Evolutionary conservation across 176 grass and related monocot species (phyloP).

Genomic region (Canna indica): DNA sequence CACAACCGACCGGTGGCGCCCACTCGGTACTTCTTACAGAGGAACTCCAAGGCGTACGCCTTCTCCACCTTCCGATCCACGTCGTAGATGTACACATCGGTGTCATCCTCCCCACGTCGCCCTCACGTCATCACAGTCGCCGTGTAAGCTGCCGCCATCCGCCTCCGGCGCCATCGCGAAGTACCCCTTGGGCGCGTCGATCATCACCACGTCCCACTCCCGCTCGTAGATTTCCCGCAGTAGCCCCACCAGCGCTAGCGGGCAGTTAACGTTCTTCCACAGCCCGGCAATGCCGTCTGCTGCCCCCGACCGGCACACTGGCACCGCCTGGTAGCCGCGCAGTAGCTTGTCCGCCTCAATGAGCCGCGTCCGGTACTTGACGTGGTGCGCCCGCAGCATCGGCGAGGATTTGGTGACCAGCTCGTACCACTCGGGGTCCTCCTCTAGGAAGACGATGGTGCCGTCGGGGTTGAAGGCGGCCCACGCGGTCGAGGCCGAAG

Average conservation of each 20-base stretch:
- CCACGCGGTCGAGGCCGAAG: slow-evolving; percentile 60
- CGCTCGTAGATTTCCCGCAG: slow-evolving; percentile 48
- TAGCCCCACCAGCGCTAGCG: slow-evolving; percentile 43
- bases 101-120: slow-evolving; percentile 34
- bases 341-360: slow-evolving; percentile 54
- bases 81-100: slow-evolving; percentile 78
- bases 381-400: too few relatives aligned
- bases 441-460: slow-evolving; percentile 42
- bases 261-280: slow-evolving; percentile 47
- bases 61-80: slow-evolving; percentile 58
- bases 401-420: too few relatives aligned
- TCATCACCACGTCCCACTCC: slow-evolving; percentile 70
- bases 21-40: too few relatives aligned
- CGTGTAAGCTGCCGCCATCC: slow-evolving; percentile 78
- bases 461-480: slow-evolving; percentile 42
- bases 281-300: slow-evolving; percentile 19
- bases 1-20: too few relatives aligned
- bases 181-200: too few relatives aligned
- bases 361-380: too few relatives aligned
- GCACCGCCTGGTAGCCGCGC: slow-evolving; percentile 25
- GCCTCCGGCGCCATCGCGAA: slow-evolving; percentile 43
- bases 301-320: slow-evolving; percentile 24
- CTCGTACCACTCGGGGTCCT: too few relatives aligned
- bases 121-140: slow-evolving; percentile 35
- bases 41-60: slow-evolving; percentile 34